Evolutionary conservation across 257 asterid species (phyloP), one percentile per base, ranked within the genome.

Genomic region (Euphrasia confusa): DNA sequence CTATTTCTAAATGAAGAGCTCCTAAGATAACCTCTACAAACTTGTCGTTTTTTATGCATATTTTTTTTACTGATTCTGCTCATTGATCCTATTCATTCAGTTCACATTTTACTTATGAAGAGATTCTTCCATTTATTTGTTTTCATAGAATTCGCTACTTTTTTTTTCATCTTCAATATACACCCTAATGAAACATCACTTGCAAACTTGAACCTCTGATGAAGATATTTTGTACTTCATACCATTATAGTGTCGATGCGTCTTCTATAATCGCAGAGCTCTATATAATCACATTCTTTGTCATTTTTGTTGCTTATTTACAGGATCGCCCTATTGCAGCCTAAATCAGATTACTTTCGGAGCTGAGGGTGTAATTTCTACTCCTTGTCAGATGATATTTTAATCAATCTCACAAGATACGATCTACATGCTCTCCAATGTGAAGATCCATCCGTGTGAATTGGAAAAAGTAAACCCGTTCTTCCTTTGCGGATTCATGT

Each of bases 321-420:
- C 78, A 77, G 81, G 78, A 77, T 15, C 74, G 68, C 39, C 77
- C 81, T 6, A 72, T 77, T 66, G 71, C 75, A 50, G 81, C 81
- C 54, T 77, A 65, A 58, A 40, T 56, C 56, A 50, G 58, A 58
- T 37, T 37, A 59, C 24, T 21, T 28, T 32, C 45, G 67, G 49
- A 55, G 70, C 40, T 62, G 67, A 18, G 60, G 45, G 63, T 33
- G 55, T 21, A 68, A 64, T 61, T 63, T 44, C 49, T 59, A 52
- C 65, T 47, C 35, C 35, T 68, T 72, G 70, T 63, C 54, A 49
- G 68, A 67, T 70, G 52, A 60, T 57, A 24, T 55, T 60, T 50
- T 30, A 58, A 13, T 11, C 4, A 44, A 44, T 11, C 49, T 44
- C 15, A 44, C n/a, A n/a, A 44, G 15, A 10, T 13, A 44, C 2